Percentiles rank a stretch among this genome's conserved stretches.
Conservation (phyloP, 2,329 filamentous ascomycete species). For the Aaosphaeria pasadenensis region DNA sequence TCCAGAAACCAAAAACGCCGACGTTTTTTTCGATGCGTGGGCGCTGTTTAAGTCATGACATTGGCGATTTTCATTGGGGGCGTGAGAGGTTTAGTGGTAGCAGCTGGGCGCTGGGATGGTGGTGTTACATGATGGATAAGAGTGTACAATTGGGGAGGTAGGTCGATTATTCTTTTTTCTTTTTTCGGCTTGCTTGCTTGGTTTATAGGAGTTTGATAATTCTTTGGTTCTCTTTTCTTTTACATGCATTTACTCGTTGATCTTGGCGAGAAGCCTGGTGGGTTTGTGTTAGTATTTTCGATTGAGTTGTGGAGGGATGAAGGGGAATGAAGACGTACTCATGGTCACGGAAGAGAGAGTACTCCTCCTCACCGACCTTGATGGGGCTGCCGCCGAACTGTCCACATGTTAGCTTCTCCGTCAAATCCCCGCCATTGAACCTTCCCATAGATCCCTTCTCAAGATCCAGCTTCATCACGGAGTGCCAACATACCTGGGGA, state of each 20-base stretch:
- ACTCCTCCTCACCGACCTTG: slow-evolving; percentile 98
- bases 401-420: slow-evolving; percentile 30
- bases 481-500: slow-evolving; percentile 70
- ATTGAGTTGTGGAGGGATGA: neutral
- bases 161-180: neutral
- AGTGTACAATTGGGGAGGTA: slow-evolving; percentile 9
- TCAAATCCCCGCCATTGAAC: neutral
- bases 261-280: slow-evolving; percentile 90
- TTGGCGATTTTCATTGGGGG: slow-evolving; percentile 3
- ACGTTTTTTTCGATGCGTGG: slow-evolving; percentile 1
- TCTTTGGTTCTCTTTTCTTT: neutral
- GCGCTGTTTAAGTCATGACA: too few species aligned
- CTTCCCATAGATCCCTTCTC: neutral
- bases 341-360: slow-evolving; percentile 91
- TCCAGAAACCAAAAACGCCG: slow-evolving; percentile 26
- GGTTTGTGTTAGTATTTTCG: neutral
- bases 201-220: too few species aligned
- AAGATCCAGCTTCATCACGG: neutral
- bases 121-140: slow-evolving; percentile 26
- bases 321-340: slow-evolving; percentile 66
- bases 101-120: slow-evolving; percentile 6
- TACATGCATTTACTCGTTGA: slow-evolving; percentile 76
- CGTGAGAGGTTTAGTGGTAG: slow-evolving; percentile 17
- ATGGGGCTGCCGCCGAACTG: slow-evolving; percentile 92
- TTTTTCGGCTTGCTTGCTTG: too few species aligned